Base-by-base conservation (phyloP, 2,329 filamentous ascomycete genomes). In the Pyrenophora seminiperda region DNA sequence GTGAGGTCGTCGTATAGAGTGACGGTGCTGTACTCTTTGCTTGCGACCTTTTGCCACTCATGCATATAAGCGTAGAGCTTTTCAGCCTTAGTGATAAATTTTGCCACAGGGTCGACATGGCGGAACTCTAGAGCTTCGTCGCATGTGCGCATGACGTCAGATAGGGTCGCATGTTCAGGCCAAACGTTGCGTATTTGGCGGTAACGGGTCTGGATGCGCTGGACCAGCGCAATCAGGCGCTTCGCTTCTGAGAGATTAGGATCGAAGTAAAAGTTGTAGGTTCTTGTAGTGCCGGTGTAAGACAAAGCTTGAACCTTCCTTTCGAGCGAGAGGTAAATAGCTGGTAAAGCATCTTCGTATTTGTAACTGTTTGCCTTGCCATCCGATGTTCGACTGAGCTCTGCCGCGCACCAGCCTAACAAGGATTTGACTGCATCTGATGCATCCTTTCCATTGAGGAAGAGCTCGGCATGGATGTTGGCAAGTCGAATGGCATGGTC, bases 41-140 rank as follows among this genome's bases (percentile, higher is more conserved):
- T 96, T 3, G 93, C 92, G 73, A 96, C 92, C 33, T 88, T 86
- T 70, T 99, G 91, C 94, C 94, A 99, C 73, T 97, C 91, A 56
- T 97, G 87, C 40, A 99, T 83, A 58, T 88, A 86, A 0, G 80
- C 81, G 73, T 97, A 90, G 4, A 99, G 79, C 57, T 93, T 91
- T 72, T 99, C 95, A 3, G 94, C 81, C 67, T 89, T 90, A 1
- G 88, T 89, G 43, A 99, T 83, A 48, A 96, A 85, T 64, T 89
- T 92, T 1, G 91, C 91, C 4, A 99, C 79, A 0, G 94, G 92
- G 47, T 96, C 91, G 1, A 84, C 83, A 62, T 97, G 86, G 17
- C 84, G 80, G 62, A 96, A 84, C 46, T 87, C 82, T 2, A 96
- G 79, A 0, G 96, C 79, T 58, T 89, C 86, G 47, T 89, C 83